phyloP scores from a whole-genome alignment of 331 rosid genomes.

The Quercus tomentella region DNA sequence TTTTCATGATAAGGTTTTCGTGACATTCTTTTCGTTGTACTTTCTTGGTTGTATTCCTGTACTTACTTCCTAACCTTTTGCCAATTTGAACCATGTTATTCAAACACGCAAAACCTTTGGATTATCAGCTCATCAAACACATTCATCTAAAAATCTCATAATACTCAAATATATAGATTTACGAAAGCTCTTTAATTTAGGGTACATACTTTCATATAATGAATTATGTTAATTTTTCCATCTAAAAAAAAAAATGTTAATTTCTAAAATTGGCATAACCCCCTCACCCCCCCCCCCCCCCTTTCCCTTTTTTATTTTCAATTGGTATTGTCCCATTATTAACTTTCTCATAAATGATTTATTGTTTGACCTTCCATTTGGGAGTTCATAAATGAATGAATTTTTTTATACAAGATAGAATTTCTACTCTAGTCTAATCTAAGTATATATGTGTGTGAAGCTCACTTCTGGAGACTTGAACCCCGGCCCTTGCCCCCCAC shows the following conservation, averaged over 20 bases:
- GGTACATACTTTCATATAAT: neutral
- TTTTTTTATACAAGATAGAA: too few species aligned
- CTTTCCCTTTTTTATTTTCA: neutral
- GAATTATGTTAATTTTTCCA: neutral
- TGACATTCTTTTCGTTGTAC: neutral
- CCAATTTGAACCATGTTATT: neutral
- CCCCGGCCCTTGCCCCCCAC: too few species aligned
- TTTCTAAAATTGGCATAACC: neutral
- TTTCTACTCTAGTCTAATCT: too few species aligned
- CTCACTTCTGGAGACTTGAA: too few species aligned
- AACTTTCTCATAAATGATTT: neutral
- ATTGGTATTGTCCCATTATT: neutral
- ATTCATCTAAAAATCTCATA: too few species aligned
- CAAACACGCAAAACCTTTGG: too few species aligned
- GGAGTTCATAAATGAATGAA: too few species aligned
- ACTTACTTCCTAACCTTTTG: neutral
- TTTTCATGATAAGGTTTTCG: neutral
- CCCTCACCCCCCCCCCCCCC: too few species aligned
- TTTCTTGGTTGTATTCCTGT: neutral
- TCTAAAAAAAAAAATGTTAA: neutral
- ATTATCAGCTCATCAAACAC: too few species aligned
- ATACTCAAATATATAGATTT: neutral
- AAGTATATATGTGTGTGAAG: too few species aligned
- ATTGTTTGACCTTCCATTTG: too few species aligned
- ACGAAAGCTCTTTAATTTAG: neutral